Percentiles rank a stretch among this genome's conserved stretches.
These are phyloP conservation scores for Hawksworthiomyces lignivorus DNA, from an alignment of 2,329 filamentous ascomycete species.

Conservation along the genomic window DNA sequence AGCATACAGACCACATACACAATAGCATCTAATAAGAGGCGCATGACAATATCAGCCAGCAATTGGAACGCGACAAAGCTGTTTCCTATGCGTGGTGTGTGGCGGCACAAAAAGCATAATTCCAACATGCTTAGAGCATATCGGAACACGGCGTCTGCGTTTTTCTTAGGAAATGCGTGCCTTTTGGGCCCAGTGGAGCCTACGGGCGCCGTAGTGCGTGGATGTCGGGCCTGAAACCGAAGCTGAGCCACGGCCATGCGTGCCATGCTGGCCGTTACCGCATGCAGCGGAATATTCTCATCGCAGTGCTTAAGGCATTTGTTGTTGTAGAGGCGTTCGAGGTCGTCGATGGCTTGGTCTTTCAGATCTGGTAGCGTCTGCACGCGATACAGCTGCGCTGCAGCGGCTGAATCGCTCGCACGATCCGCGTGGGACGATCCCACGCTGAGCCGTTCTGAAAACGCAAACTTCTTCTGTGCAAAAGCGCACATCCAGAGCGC, in stretches of 20 bases:
- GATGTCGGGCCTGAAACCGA: slow-evolving; percentile 23
- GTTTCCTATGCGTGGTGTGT: slow-evolving; percentile 12
- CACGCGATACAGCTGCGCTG: not conserved
- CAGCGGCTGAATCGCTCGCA: not conserved
- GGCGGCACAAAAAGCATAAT: slow-evolving; percentile 9
- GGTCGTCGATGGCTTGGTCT: slow-evolving; percentile 20
- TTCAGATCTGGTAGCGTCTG: slow-evolving; percentile 11
- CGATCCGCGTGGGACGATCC: not conserved
- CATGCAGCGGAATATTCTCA: slow-evolving; percentile 22
- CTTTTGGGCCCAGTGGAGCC: too few species aligned
- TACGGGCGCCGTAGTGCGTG: slow-evolving; percentile 12
- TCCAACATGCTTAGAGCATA: slow-evolving; percentile 19
- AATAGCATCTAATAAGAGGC: slow-evolving; percentile 22
- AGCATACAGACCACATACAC: slow-evolving; percentile 26
- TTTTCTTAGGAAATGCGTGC: slow-evolving; percentile 13
- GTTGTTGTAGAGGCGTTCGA: slow-evolving; percentile 19
- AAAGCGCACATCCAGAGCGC: slow-evolving; percentile 20
- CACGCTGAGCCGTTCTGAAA: too few species aligned
- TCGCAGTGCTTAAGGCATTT: slow-evolving; percentile 20
- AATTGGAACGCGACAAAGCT: slow-evolving; percentile 24
- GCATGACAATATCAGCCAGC: slow-evolving; percentile 21
- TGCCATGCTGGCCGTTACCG: slow-evolving; percentile 16
- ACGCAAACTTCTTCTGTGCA: not conserved
- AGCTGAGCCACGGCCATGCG: slow-evolving; percentile 21
- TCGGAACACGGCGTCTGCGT: slow-evolving; percentile 20